Evolutionary conservation across 192 early-diverging fungal species (phyloP), one percentile per base, ranked within the genome.

Genomic region (Coemansia sp.): DNA sequence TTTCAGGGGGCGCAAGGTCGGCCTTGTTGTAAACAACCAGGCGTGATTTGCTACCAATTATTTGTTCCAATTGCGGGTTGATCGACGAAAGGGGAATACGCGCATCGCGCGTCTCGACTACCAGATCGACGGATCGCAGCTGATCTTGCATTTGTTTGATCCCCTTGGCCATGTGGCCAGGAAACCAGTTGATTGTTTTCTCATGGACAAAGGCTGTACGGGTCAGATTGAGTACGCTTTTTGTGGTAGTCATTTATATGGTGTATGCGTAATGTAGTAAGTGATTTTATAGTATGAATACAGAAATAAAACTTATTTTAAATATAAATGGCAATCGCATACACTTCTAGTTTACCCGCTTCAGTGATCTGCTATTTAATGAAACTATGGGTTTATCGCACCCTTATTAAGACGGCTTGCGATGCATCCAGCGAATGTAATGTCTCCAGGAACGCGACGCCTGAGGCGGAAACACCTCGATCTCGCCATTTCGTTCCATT

Each of bases 41-140:
- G 8, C 91, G 80, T 12, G 86, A 80, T 51, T 90, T 83, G 33
- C 63, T 53, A 17, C 85, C 84, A 25, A 85, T 73, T 17, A 88
- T 74, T 25, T 80, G 62, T 82, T 90, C 83, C 62, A 95, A 88
- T 59, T 87, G 86, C 48, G 85, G 83, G 73, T 94, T 96, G 70
- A 91, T 91, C 33, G 89, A 89, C 0, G 96, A 93, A 11, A 98
- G 64, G 9, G 96, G 96, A 46, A 96, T 91, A 23, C 96, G 81
- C 10, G 94, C 93, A 77, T 98, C 96, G 12, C 96, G 88, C 2
- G 92, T 91, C 71, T 98, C 96, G 24, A 98, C 83, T 13, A 98
- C 77, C 11, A 96, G 76, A 77, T 98, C 93, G 14, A 90, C 82
- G 0, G 82, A 64, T 55, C 83, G 84, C 57, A 92, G 66, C 41